Conservation (phyloP, 2,329 filamentous ascomycete genomes). For the Sporothrix protearum region DNA sequence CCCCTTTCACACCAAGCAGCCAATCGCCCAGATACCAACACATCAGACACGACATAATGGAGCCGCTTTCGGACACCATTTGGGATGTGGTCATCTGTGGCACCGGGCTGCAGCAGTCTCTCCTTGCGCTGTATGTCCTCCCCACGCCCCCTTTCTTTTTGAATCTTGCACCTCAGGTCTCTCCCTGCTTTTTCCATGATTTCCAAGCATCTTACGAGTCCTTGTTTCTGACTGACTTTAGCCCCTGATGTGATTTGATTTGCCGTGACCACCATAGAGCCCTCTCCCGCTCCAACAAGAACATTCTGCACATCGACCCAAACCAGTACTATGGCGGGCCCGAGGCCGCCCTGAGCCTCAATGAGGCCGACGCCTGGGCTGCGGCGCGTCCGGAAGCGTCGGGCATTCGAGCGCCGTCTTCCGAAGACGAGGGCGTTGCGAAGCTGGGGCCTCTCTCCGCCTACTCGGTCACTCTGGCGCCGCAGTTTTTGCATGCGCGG, state of each 20-base stretch:
- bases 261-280: slow-evolving; percentile 60
- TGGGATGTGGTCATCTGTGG: slow-evolving; percentile 80
- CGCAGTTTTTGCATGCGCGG: slow-evolving; percentile 80
- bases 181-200: background rate
- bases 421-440: slow-evolving; percentile 30
- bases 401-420: slow-evolving; percentile 29
- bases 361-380: slow-evolving; percentile 76
- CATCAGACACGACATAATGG: slow-evolving; percentile 51
- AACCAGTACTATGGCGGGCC: slow-evolving; percentile 84
- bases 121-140: slow-evolving; percentile 51
- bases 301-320: slow-evolving; percentile 81
- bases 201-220: slow-evolving; percentile 13
- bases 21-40: background rate
- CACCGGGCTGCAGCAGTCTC: slow-evolving; percentile 73
- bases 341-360: slow-evolving; percentile 79
- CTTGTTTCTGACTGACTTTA: slow-evolving; percentile 68
- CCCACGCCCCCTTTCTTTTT: slow-evolving; percentile 33
- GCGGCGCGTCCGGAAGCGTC: slow-evolving; percentile 36
- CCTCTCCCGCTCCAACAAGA: slow-evolving; percentile 87
- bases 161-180: no score
- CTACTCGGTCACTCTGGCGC: slow-evolving; percentile 80
- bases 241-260: slow-evolving; percentile 38
- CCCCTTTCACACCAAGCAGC: slow-evolving; percentile 13
- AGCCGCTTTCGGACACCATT: slow-evolving; percentile 66
- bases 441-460: slow-evolving; percentile 61